Percentiles rank a stretch among this genome's conserved stretches.
phyloP scores from a whole-genome alignment of 2,329 filamentous ascomycete genomes.

The Geosmithia putterillii region DNA sequence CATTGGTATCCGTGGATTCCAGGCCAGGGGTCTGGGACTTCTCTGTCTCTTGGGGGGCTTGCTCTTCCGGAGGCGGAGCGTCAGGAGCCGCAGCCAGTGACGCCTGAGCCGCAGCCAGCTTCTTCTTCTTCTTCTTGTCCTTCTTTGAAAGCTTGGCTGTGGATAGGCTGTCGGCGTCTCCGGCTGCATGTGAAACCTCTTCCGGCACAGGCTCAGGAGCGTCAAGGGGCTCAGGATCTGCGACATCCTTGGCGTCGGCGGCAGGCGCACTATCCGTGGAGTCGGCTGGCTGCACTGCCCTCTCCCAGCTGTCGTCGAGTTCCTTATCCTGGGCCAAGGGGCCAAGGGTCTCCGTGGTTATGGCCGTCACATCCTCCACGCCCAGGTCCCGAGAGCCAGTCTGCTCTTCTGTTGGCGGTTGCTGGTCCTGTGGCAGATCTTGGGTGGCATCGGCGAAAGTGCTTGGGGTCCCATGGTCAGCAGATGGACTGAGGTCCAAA shows the following conservation, averaged over 20 bases:
- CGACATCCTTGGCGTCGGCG: neutral
- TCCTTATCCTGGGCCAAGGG: neutral
- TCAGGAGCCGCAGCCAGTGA: neutral
- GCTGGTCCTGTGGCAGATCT: neutral
- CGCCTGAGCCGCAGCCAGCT: conserved; percentile 1
- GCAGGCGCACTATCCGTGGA: neutral
- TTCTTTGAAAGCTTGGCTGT: conserved; percentile 2
- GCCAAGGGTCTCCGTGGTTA: neutral
- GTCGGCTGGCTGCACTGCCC: neutral
- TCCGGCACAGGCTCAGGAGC: neutral
- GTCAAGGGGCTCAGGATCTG: neutral
- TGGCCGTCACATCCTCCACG: conserved; percentile 1
- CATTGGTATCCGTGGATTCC: conserved; percentile 1
- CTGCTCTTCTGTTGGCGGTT: neutral
- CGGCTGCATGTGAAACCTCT: neutral
- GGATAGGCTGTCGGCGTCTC: conserved; percentile 2
- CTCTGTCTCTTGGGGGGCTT: neutral
- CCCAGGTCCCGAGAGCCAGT: neutral
- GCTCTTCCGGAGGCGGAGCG: neutral
- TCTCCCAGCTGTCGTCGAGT: neutral
- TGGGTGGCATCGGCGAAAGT: neutral
- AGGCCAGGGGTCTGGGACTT: conserved; percentile 3
- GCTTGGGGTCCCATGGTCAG: conserved; percentile 5
- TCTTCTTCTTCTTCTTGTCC: conserved; percentile 5
- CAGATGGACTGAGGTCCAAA: conserved; percentile 1